These are phyloP conservation scores for Lentinula sp. DNA, from an alignment of 768 basidiomycete genomes.

Conservation along the genomic window DNA sequence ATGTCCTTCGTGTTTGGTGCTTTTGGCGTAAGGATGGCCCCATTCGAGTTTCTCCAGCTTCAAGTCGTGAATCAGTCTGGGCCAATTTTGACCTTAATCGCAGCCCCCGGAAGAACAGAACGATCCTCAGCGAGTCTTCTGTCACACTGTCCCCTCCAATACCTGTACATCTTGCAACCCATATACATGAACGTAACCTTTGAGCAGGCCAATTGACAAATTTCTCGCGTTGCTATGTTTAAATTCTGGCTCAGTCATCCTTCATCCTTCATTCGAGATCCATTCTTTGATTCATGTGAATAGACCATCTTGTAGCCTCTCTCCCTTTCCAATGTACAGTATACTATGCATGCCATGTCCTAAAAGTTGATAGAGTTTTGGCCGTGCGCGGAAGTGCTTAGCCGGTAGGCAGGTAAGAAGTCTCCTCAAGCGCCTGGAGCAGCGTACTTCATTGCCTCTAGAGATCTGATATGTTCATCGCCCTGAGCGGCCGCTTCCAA, in stretches of 20 bases:
- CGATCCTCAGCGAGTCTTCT: too few relatives aligned
- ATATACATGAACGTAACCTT: not conserved
- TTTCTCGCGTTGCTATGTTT: too few relatives aligned
- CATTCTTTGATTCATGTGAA: too few relatives aligned
- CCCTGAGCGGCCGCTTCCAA: constrained; percentile 38
- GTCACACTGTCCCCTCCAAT: not conserved
- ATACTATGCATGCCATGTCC: not conserved
- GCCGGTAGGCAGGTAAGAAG: too few relatives aligned
- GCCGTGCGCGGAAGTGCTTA: not conserved
- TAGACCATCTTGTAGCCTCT: not conserved
- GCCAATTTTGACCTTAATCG: not conserved
- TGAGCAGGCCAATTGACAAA: too few relatives aligned
- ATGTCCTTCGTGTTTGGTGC: constrained; percentile 27
- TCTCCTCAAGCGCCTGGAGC: constrained; percentile 44
- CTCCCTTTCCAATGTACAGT: not conserved
- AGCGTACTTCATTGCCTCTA: constrained; percentile 49
- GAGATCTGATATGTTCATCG: constrained; percentile 37
- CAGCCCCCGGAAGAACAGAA: not conserved
- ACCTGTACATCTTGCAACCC: not conserved
- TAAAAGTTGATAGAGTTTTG: too few relatives aligned
- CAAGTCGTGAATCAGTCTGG: not conserved
- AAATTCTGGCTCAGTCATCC: too few relatives aligned
- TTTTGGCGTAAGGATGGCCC: constrained; percentile 18
- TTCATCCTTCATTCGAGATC: too few relatives aligned
- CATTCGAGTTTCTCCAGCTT: not conserved